Evolutionary conservation across 2,329 filamentous ascomycete species (phyloP).

Genomic region (Emmonsiellopsis sp.): DNA sequence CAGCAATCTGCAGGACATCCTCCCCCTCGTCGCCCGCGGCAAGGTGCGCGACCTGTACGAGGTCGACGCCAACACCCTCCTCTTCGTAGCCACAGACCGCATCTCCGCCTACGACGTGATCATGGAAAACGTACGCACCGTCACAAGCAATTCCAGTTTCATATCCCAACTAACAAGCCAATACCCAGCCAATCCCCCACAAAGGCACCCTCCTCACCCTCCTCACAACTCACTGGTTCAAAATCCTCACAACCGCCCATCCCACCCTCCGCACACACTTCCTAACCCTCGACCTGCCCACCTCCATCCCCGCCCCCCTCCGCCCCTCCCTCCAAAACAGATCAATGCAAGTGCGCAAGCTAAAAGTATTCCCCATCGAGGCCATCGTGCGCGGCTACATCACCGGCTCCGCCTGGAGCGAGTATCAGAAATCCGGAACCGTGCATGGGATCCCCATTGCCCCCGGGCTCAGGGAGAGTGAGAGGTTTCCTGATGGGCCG

Average conservation of each 20-base stretch:
- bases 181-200: constrained; percentile 52
- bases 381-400: constrained; percentile 86
- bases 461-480: constrained; percentile 59
- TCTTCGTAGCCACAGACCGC: constrained; percentile 80
- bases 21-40: constrained; percentile 48
- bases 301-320: constrained; percentile 39
- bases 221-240: constrained; percentile 62
- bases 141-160: too few species aligned
- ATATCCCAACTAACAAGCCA: neutral
- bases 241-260: constrained; percentile 47
- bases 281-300: constrained; percentile 49
- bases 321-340: constrained; percentile 50
- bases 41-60: constrained; percentile 79
- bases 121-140: constrained; percentile 64
- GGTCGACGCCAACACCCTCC: constrained; percentile 59
- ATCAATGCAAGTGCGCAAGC: constrained; percentile 66
- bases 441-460: constrained; percentile 69
- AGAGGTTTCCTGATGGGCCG: constrained; percentile 56
- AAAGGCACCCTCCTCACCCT: constrained; percentile 61
- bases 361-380: constrained; percentile 70
- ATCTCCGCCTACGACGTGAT: constrained; percentile 95
- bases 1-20: constrained; percentile 34
- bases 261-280: constrained; percentile 56
- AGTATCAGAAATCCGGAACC: constrained; percentile 65
- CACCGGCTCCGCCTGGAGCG: constrained; percentile 73